A percentile compares a stretch with the other conserved stretches of the same genome.
phyloP scores from a whole-genome alignment of 2,329 filamentous ascomycete genomes.

The Fusarium musae region DNA sequence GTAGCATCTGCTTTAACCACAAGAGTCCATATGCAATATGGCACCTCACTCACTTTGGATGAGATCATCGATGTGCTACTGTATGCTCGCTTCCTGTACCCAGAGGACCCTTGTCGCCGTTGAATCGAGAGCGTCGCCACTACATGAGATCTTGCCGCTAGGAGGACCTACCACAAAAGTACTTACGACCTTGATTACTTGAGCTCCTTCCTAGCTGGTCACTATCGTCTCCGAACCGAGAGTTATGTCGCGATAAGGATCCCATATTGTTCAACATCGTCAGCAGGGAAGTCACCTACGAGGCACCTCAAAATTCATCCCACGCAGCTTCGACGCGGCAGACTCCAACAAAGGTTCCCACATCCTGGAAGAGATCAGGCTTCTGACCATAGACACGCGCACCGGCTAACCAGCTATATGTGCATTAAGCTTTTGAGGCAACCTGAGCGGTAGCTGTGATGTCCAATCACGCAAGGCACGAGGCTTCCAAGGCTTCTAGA shows the following conservation, averaged over 20 bases:
- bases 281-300: background rate
- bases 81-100: slow-evolving; percentile 4
- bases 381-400: background rate
- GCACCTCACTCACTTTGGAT: slow-evolving; percentile 5
- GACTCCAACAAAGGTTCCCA: slow-evolving; percentile 19
- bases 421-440: background rate
- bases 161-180: slow-evolving; percentile 26
- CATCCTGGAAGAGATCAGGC: background rate
- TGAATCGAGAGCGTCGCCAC: background rate
- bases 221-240: background rate
- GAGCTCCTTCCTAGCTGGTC: slow-evolving; percentile 38
- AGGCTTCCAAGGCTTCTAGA: slow-evolving; percentile 14
- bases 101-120: slow-evolving; percentile 11
- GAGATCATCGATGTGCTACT: slow-evolving; percentile 13
- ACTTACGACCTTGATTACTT: slow-evolving; percentile 11
- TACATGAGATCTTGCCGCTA: slow-evolving; percentile 5
- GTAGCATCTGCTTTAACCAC: background rate
- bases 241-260: slow-evolving; percentile 25
- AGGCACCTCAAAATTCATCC: background rate
- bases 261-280: slow-evolving; percentile 9
- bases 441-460: background rate
- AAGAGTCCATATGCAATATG: background rate
- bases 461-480: background rate
- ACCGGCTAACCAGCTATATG: background rate
- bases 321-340: background rate